These are phyloP conservation scores for Monosiga brevicollis DNA, from an alignment of 78 protist species.

Conservation along the genomic window DNA sequence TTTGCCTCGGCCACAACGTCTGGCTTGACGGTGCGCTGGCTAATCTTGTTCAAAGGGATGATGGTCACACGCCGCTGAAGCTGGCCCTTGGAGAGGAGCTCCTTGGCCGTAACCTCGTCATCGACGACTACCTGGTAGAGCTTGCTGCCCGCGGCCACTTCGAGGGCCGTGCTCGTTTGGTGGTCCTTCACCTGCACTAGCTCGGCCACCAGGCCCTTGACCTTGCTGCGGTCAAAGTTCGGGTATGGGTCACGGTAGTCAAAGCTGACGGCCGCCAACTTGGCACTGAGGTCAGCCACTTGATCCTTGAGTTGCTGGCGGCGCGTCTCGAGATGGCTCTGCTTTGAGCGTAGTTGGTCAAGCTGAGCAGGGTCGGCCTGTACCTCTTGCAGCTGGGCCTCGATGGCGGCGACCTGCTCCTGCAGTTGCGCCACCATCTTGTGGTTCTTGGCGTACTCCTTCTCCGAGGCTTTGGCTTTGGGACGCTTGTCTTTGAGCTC, in stretches of 20 bases:
- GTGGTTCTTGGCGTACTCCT: not conserved
- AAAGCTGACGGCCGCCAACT: constrained; percentile 26
- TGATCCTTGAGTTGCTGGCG: not conserved
- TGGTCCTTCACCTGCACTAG: constrained; percentile 47
- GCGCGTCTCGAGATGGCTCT: constrained; percentile 1
- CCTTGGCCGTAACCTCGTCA: constrained; percentile 62
- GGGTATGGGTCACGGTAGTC: constrained; percentile 56
- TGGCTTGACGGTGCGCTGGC: not conserved
- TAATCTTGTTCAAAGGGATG: constrained; percentile 91
- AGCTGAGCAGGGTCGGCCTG: not conserved
- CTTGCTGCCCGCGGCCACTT: constrained; percentile 80
- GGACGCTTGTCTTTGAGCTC: constrained; percentile 9
- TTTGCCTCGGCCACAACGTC: not conserved
- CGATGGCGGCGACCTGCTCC: not conserved
- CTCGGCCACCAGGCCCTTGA: constrained; percentile 77
- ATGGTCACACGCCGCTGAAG: constrained; percentile 79
- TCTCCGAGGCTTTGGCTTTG: not conserved
- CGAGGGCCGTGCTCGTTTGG: constrained; percentile 61
- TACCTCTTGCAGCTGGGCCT: not conserved
- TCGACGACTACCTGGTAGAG: constrained; percentile 90
- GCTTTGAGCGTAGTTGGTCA: not conserved
- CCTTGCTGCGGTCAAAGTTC: constrained; percentile 48
- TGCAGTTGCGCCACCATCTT: not conserved
- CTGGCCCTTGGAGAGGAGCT: constrained; percentile 65
- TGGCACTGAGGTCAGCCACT: not conserved